phyloP scores from a whole-genome alignment of 352 stramenopile species.

The Peronospora farinosa region DNA sequence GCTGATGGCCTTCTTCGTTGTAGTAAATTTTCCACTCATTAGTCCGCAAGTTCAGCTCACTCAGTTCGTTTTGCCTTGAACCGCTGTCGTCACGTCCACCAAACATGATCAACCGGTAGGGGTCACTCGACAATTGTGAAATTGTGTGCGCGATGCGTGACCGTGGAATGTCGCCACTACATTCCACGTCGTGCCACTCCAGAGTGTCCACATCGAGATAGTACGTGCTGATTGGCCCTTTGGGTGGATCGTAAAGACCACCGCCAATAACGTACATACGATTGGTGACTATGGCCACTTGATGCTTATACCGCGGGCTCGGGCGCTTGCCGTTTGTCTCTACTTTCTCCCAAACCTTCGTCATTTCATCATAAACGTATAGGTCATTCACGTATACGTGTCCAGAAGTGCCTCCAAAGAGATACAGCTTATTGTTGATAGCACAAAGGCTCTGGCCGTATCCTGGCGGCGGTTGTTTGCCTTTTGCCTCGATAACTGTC shows the following conservation, averaged over 20 bases:
- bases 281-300: slow-evolving; percentile 58
- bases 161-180: slow-evolving; percentile 51
- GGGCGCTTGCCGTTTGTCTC: slow-evolving; percentile 54
- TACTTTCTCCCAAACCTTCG: slow-evolving; percentile 64
- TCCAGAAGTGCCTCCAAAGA: slow-evolving; percentile 75
- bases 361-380: slow-evolving; percentile 74
- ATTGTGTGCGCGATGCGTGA: slow-evolving; percentile 81
- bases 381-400: slow-evolving; percentile 83
- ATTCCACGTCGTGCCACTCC: slow-evolving; percentile 56
- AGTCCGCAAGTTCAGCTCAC: slow-evolving; percentile 55
- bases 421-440: slow-evolving; percentile 75
- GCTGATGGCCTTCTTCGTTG: slow-evolving; percentile 52
- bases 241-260: slow-evolving; percentile 74
- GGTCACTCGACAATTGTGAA: slow-evolving; percentile 40
- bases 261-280: slow-evolving; percentile 78
- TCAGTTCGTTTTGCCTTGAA: slow-evolving; percentile 60
- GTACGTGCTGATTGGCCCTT: slow-evolving; percentile 71
- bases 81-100: slow-evolving; percentile 69
- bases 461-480: slow-evolving; percentile 55
- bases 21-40: slow-evolving; percentile 59
- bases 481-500: slow-evolving; percentile 68
- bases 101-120: slow-evolving; percentile 67
- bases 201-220: slow-evolving; percentile 73
- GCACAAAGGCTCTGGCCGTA: slow-evolving; percentile 74
- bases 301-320: slow-evolving; percentile 80